Evolutionary conservation across 1,139 yeast species (phyloP).

Genomic region (Hyphopichia khmerensis): DNA sequence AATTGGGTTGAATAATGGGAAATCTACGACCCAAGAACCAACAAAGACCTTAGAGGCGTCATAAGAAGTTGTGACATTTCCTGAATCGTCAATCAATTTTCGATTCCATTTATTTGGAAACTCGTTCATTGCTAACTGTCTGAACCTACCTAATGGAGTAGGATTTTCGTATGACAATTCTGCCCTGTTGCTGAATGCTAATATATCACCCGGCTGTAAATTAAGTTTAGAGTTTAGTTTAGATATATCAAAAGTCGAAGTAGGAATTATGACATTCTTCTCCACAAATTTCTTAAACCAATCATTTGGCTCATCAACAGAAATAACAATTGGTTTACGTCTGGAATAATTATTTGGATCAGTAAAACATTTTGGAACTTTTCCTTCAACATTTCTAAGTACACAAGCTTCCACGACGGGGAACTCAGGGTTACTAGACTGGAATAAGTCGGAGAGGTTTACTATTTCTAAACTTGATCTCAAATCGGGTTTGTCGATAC

Average conservation of each 20-base stretch:
- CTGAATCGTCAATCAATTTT: slow-evolving; percentile 21
- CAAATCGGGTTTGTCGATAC: slow-evolving; percentile 94
- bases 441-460: slow-evolving; percentile 44
- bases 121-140: slow-evolving; percentile 67
- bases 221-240: slow-evolving; percentile 31
- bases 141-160: slow-evolving; percentile 84
- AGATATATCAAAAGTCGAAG: slow-evolving; percentile 13
- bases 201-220: slow-evolving; percentile 66
- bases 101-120: slow-evolving; percentile 55
- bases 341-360: slow-evolving; percentile 50
- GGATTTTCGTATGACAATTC: slow-evolving; percentile 80
- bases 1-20: slow-evolving; percentile 84
- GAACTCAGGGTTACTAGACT: slow-evolving; percentile 37
- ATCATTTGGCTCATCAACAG: slow-evolving; percentile 34
- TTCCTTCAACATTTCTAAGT: slow-evolving; percentile 26
- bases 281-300: slow-evolving; percentile 47
- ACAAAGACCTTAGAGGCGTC: slow-evolving; percentile 43
- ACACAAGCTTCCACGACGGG: slow-evolving; percentile 75
- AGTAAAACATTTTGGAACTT: slow-evolving; percentile 31
- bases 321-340: slow-evolving; percentile 60
- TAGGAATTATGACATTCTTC: slow-evolving; percentile 21
- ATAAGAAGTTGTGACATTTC: slow-evolving; percentile 14
- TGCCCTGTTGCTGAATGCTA: slow-evolving; percentile 75
- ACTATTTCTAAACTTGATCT: slow-evolving; percentile 57
- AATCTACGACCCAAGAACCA: slow-evolving; percentile 84